Percentiles rank a stretch among this genome's conserved stretches.
These are phyloP conservation scores for Salix purpurea DNA, from an alignment of 345 rosid species.

Conservation along the genomic window DNA sequence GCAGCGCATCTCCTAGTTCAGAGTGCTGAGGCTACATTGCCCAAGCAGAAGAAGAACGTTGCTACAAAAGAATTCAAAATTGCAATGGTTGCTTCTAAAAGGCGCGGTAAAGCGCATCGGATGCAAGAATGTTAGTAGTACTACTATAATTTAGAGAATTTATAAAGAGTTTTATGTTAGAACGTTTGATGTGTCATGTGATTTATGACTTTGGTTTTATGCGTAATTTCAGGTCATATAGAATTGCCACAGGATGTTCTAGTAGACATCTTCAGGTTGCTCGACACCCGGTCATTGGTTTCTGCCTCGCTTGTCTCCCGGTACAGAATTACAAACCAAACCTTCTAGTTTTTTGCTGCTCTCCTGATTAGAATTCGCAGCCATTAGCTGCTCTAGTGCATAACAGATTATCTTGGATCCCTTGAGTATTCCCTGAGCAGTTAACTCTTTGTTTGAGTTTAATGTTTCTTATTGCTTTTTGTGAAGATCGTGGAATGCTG, in stretches of 20 bases:
- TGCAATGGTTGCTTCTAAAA: conserved; percentile 67
- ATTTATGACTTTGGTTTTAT: background rate
- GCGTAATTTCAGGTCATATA: conserved; percentile 37
- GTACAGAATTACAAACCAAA: conserved; percentile 29
- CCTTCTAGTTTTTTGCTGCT: too few relatives aligned
- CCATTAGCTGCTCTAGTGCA: background rate
- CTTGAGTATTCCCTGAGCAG: background rate
- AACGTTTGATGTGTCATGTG: background rate
- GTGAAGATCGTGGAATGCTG: conserved; percentile 77
- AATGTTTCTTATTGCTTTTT: conserved; percentile 12
- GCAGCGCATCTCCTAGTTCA: conserved; percentile 63
- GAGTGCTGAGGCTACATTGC: conserved; percentile 63
- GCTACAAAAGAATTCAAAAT: conserved; percentile 66
- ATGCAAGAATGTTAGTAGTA: conserved; percentile 35
- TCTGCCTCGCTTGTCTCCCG: conserved; percentile 56
- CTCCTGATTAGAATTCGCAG: background rate
- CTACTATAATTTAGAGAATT: background rate
- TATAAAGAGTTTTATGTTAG: background rate
- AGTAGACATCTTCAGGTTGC: conserved; percentile 55
- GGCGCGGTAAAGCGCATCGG: conserved; percentile 43
- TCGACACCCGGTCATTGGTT: conserved; percentile 57
- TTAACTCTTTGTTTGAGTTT: conserved; percentile 1
- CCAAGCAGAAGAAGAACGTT: conserved; percentile 76
- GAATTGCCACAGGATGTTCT: conserved; percentile 72
- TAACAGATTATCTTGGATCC: background rate